Conservation (phyloP, 345 rosid genomes). For the Pistacia integerrima region DNA sequence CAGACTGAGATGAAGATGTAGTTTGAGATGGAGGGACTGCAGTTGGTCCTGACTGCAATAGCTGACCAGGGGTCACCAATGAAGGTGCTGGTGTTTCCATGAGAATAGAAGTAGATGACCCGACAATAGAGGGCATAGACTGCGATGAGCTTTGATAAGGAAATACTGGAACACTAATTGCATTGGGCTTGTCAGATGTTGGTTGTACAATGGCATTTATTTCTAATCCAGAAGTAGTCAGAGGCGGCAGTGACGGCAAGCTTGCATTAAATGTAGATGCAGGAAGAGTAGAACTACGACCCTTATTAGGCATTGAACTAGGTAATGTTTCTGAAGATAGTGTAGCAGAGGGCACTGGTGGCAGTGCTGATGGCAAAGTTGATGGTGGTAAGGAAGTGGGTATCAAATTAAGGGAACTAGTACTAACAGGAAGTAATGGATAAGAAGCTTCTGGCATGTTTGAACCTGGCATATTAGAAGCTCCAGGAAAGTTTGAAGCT, state of each 20-base stretch:
- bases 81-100: slow-evolving; percentile 45
- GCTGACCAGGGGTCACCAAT: slow-evolving; percentile 75
- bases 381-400: slow-evolving; percentile 48
- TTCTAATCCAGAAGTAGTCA: slow-evolving; percentile 52
- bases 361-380: slow-evolving; percentile 35
- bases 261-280: slow-evolving; percentile 39
- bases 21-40: slow-evolving; percentile 39
- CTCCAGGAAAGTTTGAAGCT: slow-evolving; percentile 46
- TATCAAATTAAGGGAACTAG: slow-evolving; percentile 36
- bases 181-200: slow-evolving; percentile 46
- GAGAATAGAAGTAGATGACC: too few species aligned
- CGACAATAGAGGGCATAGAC: too few species aligned
- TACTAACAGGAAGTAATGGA: slow-evolving; percentile 34
- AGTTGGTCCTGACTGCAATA: slow-evolving; percentile 59
- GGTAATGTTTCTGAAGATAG: slow-evolving; percentile 61
- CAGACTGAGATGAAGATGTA: slow-evolving; percentile 43
- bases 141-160: slow-evolving; percentile 37
- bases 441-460: slow-evolving; percentile 26
- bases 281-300: slow-evolving; percentile 48
- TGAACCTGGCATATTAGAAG: slow-evolving; percentile 16
- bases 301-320: slow-evolving; percentile 48
- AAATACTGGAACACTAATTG: slow-evolving; percentile 44
- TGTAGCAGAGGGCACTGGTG: slow-evolving; percentile 48
- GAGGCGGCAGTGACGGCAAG: slow-evolving; percentile 51
- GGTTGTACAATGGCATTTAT: slow-evolving; percentile 43